phyloP scores from a whole-genome alignment of 2,329 filamentous ascomycete species.

The Colletotrichum karsti region DNA sequence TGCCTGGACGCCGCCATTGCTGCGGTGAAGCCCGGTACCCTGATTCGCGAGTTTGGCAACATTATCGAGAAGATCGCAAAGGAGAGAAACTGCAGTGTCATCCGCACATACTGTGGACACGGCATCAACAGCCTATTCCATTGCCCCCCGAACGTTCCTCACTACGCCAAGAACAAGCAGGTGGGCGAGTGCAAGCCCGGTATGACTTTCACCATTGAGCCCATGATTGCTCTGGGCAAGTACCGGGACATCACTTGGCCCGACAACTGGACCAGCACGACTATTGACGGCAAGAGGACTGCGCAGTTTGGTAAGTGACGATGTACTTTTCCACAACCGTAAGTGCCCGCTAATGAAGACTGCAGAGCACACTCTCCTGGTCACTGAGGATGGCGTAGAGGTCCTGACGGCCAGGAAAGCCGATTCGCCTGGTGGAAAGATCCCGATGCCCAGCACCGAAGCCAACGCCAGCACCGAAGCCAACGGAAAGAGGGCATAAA shows the following conservation, averaged over 20 bases:
- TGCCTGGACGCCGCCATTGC: constrained; percentile 92
- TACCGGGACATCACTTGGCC: constrained; percentile 97
- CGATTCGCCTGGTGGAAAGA: constrained; percentile 79
- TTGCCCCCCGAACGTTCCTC: constrained; percentile 90
- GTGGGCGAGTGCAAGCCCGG: constrained; percentile 93
- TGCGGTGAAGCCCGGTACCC: constrained; percentile 89
- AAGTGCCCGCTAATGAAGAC: constrained; percentile 32
- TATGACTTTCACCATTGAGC: constrained; percentile 99
- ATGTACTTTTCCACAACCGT: constrained; percentile 45
- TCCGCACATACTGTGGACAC: constrained; percentile 96
- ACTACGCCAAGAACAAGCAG: constrained; percentile 98
- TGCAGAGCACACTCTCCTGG: constrained; percentile 81
- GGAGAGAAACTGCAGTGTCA: constrained; percentile 83
- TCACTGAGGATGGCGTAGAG: constrained; percentile 85
- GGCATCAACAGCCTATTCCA: constrained; percentile 96
- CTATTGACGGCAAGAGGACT: constrained; percentile 86
- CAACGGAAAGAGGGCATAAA: constrained; percentile 25
- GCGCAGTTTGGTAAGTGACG: constrained; percentile 84
- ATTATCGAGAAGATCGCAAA: constrained; percentile 97
- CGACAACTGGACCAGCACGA: constrained; percentile 98
- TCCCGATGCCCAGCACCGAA: constrained; percentile 62
- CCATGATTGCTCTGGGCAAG: constrained; percentile 94
- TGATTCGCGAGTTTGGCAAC: constrained; percentile 93
- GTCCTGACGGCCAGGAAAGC: constrained; percentile 78
- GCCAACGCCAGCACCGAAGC: constrained; percentile 14